These are phyloP conservation scores for Vachellia collinsii DNA, from an alignment of 306 rosid species.

Conservation along the genomic window DNA sequence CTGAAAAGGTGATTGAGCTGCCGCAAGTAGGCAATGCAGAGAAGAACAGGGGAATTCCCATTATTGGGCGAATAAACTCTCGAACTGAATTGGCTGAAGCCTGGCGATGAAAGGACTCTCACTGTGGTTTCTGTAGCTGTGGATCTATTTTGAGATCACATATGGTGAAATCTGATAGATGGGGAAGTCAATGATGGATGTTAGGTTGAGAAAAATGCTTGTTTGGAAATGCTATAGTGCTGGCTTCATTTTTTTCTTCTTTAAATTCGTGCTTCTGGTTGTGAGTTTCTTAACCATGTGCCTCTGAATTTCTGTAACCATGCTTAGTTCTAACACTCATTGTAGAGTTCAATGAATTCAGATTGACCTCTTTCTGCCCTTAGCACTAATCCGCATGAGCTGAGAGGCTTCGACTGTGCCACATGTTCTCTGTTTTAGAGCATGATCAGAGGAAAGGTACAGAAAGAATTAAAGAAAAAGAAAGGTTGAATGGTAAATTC, in stretches of 20 bases:
- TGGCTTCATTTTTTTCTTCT: slow-evolving; percentile 27
- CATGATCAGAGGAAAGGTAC: neutral
- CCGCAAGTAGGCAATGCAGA: slow-evolving; percentile 43
- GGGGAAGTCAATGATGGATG: neutral
- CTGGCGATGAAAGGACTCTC: slow-evolving; percentile 63
- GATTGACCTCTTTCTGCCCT: neutral
- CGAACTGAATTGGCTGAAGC: slow-evolving; percentile 71
- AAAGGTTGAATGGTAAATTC: neutral
- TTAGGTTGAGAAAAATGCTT: slow-evolving; percentile 8
- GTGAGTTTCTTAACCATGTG: slow-evolving; percentile 32
- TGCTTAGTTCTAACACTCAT: slow-evolving; percentile 31
- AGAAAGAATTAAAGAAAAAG: neutral
- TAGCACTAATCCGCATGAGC: neutral
- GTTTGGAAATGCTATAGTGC: slow-evolving; percentile 29
- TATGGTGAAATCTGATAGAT: slow-evolving; percentile 8
- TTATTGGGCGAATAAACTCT: slow-evolving; percentile 58
- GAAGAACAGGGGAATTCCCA: slow-evolving; percentile 49
- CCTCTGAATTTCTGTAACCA: slow-evolving; percentile 30
- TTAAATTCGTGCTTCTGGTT: slow-evolving; percentile 23
- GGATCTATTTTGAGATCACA: slow-evolving; percentile 18
- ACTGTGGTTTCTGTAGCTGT: neutral
- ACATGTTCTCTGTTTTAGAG: neutral
- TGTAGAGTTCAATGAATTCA: slow-evolving; percentile 23
- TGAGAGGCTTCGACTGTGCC: neutral
- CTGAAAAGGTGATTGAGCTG: slow-evolving; percentile 46